Conservation (phyloP, 805 yeast species). For the Metschnikowia kunwiensis region DNA sequence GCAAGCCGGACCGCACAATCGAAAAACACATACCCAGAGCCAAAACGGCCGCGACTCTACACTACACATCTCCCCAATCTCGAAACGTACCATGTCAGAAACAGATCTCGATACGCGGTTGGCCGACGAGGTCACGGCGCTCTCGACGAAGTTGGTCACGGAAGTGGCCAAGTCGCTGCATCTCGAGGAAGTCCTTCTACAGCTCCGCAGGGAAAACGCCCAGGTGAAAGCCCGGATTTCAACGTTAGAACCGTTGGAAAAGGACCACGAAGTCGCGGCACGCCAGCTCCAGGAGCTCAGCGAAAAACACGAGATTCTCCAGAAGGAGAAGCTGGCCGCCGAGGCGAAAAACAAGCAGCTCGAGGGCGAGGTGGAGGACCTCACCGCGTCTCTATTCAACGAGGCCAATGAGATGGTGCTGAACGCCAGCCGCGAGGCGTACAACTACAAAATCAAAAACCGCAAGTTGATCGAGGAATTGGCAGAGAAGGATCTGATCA, state of each 20-base stretch:
- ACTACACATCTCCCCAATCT: too few relatives aligned
- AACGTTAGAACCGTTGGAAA: conserved; percentile 23
- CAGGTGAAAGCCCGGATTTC: conserved; percentile 22
- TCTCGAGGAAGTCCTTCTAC: conserved; percentile 48
- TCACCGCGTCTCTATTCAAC: conserved; percentile 71
- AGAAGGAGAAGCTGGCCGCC: conserved; percentile 42
- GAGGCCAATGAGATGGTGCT: conserved; percentile 87
- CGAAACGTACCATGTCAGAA: too few relatives aligned
- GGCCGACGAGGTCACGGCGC: conserved; percentile 51
- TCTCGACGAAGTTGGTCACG: conserved; percentile 59
- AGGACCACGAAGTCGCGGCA: conserved; percentile 27
- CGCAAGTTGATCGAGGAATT: conserved; percentile 50
- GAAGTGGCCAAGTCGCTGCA: conserved; percentile 56
- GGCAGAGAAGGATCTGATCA: conserved; percentile 64
- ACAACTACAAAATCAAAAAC: conserved; percentile 58
- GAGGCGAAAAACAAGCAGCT: conserved; percentile 58
- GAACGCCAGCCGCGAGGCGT: conserved; percentile 66
- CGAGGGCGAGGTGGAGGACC: conserved; percentile 74
- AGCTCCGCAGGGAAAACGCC: conserved; percentile 34
- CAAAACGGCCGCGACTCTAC: too few relatives aligned
- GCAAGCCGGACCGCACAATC: too few relatives aligned
- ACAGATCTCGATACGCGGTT: conserved; percentile 37
- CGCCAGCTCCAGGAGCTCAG: conserved; percentile 29
- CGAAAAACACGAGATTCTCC: conserved; percentile 22
- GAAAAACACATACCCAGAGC: too few relatives aligned